A percentile compares a stretch with the other conserved stretches of the same genome.
These are phyloP conservation scores for Picea sitchensis DNA, from an alignment of 75 land plant species.

Conservation along the genomic window DNA sequence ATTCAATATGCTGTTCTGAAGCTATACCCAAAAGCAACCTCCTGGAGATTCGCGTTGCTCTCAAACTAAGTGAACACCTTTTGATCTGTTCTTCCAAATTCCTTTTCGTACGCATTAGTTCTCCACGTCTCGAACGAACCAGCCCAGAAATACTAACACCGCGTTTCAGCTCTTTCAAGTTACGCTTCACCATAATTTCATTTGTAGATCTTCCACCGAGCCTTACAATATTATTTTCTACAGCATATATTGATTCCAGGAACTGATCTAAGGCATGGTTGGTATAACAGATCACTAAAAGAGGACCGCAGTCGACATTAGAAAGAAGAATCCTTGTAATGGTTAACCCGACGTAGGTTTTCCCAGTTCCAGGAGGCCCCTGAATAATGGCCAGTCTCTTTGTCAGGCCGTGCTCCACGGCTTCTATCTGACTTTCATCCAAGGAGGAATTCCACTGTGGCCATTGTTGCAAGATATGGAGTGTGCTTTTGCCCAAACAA, in stretches of 20 bases:
- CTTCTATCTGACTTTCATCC: conserved; percentile 23
- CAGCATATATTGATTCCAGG: conserved; percentile 13
- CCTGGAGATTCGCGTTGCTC: background rate
- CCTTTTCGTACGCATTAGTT: background rate
- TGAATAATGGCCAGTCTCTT: conserved; percentile 26
- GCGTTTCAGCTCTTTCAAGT: background rate
- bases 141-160: background rate
- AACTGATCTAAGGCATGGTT: conserved; percentile 36
- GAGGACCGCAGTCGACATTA: conserved; percentile 15
- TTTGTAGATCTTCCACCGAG: conserved; percentile 9
- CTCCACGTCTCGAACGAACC: background rate
- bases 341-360: conserved; percentile 21
- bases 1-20: background rate
- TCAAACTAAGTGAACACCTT: background rate
- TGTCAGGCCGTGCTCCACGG: conserved; percentile 23
- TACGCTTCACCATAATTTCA: background rate
- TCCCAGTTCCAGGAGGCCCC: conserved; percentile 35
- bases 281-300: conserved; percentile 30
- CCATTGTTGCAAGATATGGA: conserved; percentile 19
- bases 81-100: background rate
- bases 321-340: conserved; percentile 9
- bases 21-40: background rate
- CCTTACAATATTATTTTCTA: conserved; percentile 14
- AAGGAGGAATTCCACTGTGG: conserved; percentile 18
- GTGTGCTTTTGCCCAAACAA: conserved; percentile 1